A percentile compares a stretch with the other conserved stretches of the same genome.
Evolutionary conservation across 768 basidiomycete species (phyloP).

Genomic region (Paxillus ammoniavirescens): DNA sequence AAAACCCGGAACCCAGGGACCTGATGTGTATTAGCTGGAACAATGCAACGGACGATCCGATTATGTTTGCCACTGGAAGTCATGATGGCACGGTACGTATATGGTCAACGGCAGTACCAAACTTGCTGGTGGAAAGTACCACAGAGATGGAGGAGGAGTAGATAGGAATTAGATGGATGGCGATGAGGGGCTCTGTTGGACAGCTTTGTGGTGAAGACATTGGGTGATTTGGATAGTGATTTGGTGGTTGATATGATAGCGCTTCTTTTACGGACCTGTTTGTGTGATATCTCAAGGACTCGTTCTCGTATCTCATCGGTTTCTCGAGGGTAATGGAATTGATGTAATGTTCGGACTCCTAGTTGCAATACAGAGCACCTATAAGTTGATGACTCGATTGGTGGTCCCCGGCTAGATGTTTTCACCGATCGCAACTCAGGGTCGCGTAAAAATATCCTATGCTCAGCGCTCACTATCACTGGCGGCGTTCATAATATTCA

Average conservation of each 20-base stretch:
- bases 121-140: conserved; percentile 12
- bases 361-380: too few species aligned
- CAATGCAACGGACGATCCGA: conserved; percentile 44
- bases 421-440: too few species aligned
- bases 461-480: too few species aligned
- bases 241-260: too few species aligned
- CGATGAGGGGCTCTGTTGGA: neutral
- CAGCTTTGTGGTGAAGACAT: neutral
- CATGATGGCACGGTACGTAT: conserved; percentile 76
- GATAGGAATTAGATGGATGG: neutral
- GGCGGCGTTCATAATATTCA: neutral
- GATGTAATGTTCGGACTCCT: too few species aligned
- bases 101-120: conserved; percentile 53
- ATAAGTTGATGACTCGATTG: too few species aligned
- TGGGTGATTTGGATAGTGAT: neutral
- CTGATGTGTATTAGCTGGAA: conserved; percentile 86
- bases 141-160: conserved; percentile 20
- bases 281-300: neutral
- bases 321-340: too few species aligned
- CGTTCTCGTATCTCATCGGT: too few species aligned
- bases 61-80: conserved; percentile 67
- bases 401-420: too few species aligned
- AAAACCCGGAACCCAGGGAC: conserved; percentile 53
- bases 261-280: neutral
- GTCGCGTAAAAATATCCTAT: too few species aligned